Evolutionary conservation across 805 yeast genomes (phyloP).

Genomic region (Starmerella davenportii): DNA sequence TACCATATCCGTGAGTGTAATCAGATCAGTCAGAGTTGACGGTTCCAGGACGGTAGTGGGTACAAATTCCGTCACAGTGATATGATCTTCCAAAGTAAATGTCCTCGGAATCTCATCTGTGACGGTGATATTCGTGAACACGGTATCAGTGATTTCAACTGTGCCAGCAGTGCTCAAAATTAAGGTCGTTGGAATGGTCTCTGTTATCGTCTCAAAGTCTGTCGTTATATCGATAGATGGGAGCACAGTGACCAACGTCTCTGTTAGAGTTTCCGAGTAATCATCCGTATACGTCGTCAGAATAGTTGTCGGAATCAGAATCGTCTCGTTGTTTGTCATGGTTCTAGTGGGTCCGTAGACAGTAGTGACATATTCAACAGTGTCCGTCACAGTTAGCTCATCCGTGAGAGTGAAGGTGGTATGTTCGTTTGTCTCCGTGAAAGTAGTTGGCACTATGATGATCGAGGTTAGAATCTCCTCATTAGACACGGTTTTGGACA

Average conservation of each 20-base stretch:
- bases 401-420: neutral
- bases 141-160: neutral
- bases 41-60: neutral
- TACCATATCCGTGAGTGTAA: neutral
- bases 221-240: neutral
- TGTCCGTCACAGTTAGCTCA: neutral
- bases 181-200: neutral
- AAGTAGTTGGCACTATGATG: neutral
- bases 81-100: neutral
- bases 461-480: neutral
- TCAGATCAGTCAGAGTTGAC: neutral
- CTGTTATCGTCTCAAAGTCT: neutral
- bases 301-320: conserved; percentile 1
- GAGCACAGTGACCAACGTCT: neutral
- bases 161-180: neutral
- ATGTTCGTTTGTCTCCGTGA: neutral
- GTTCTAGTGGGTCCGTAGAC: neutral
- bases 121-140: neutral
- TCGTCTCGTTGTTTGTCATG: neutral
- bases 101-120: neutral
- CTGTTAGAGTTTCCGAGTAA: neutral
- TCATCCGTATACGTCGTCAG: neutral
- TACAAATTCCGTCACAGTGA: neutral
- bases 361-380: conserved; percentile 2
- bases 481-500: neutral